Evolutionary conservation across 768 basidiomycete genomes (phyloP).

Genomic region (Tulasnella sp.): DNA sequence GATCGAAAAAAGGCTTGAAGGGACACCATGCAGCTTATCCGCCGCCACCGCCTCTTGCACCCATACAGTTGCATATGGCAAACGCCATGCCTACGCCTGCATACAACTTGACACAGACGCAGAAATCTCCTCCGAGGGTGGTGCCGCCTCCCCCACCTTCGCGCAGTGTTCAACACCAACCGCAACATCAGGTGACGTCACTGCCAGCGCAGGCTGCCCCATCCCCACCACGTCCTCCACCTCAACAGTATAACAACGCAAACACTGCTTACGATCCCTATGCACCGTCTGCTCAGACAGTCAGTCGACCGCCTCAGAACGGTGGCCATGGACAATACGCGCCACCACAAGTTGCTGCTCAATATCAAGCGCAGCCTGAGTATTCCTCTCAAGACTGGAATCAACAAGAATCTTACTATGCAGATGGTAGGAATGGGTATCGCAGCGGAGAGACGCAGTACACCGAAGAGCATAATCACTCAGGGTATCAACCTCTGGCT

Average conservation of each 20-base stretch:
- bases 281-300: background rate
- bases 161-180: background rate
- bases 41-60: slow-evolving; percentile 4
- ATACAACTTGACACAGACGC: background rate
- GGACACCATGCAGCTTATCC: background rate
- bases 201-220: background rate
- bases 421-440: too few relatives aligned
- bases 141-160: slow-evolving; percentile 1
- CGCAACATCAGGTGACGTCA: background rate
- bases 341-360: background rate
- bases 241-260: background rate
- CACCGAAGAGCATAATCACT: too few relatives aligned
- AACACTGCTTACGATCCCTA: background rate
- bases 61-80: background rate
- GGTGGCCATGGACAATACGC: background rate
- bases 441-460: too few relatives aligned
- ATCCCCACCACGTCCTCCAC: background rate
- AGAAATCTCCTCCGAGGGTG: background rate
- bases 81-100: background rate
- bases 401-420: too few relatives aligned
- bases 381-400: too few relatives aligned
- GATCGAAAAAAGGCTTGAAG: background rate
- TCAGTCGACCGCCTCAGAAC: background rate
- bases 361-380: too few relatives aligned
- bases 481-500: too few relatives aligned